Conservation (phyloP, 2,329 filamentous ascomycete species). For the Chaetomiaceae sp. region DNA sequence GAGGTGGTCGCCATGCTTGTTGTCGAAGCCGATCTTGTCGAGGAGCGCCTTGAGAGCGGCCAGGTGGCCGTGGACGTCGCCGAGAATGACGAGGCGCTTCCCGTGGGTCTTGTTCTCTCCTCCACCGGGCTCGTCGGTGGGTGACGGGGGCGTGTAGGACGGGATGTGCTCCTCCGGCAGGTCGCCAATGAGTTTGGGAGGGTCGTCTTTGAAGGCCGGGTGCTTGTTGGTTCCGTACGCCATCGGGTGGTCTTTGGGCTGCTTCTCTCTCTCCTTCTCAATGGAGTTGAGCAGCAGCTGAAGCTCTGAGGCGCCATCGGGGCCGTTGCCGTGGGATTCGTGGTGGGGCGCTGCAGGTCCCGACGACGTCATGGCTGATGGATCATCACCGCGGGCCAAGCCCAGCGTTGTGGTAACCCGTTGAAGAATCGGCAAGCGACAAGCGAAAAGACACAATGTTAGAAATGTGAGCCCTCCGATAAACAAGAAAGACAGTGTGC, state of each 20-base stretch:
- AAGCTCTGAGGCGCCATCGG: not conserved
- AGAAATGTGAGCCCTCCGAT: slow-evolving; percentile 11
- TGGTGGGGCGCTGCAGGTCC: slow-evolving; percentile 6
- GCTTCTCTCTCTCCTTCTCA: not conserved
- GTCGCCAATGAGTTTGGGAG: slow-evolving; percentile 28
- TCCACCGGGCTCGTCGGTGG: slow-evolving; percentile 26
- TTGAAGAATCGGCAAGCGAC: slow-evolving; percentile 7
- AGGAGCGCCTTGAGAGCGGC: slow-evolving; percentile 63
- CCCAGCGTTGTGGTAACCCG: not conserved
- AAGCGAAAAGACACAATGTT: slow-evolving; percentile 13
- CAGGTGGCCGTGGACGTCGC: slow-evolving; percentile 89
- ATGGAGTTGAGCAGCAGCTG: not conserved
- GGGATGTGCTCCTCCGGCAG: slow-evolving; percentile 31
- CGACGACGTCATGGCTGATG: slow-evolving; percentile 13
- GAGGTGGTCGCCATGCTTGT: slow-evolving; percentile 61
- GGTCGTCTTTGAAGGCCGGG: slow-evolving; percentile 33
- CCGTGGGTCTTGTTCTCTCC: slow-evolving; percentile 24
- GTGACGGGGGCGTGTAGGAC: slow-evolving; percentile 24
- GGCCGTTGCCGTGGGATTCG: not conserved
- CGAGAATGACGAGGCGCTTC: slow-evolving; percentile 71
- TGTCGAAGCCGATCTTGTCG: slow-evolving; percentile 59
- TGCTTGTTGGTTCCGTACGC: slow-evolving; percentile 38
- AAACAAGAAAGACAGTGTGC: slow-evolving; percentile 1
- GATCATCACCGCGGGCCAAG: too few relatives aligned
- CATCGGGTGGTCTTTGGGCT: slow-evolving; percentile 31